Conservation (phyloP, 345 rosid genomes). For the Carallia pectinifolia region DNA sequence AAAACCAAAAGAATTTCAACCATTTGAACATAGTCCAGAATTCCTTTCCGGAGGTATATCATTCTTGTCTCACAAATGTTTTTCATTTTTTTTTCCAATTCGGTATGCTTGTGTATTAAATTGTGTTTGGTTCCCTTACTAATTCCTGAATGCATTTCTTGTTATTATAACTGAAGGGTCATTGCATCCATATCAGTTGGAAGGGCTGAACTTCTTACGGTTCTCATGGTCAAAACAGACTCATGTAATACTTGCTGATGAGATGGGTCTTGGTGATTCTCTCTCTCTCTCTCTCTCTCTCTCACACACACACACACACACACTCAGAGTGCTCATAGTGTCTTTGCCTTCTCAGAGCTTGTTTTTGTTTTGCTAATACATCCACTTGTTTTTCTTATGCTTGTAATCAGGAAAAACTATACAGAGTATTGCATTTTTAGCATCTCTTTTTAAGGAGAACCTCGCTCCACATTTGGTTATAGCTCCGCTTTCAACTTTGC, state of each 20-base stretch:
- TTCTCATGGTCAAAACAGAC: constrained; percentile 97
- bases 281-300: constrained; percentile 11
- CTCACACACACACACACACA: not conserved
- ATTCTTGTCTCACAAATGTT: not conserved
- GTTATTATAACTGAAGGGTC: constrained; percentile 56
- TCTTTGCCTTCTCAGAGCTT: constrained; percentile 3
- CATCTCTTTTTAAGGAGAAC: constrained; percentile 76
- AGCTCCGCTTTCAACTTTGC: constrained; percentile 96
- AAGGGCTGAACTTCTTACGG: constrained; percentile 93
- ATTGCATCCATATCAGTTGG: constrained; percentile 95
- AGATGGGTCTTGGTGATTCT: constrained; percentile 92
- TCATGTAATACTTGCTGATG: constrained; percentile 99
- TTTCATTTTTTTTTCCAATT: constrained; percentile 12
- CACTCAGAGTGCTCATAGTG: not conserved
- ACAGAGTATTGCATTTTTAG: constrained; percentile 97
- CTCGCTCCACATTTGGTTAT: constrained; percentile 82
- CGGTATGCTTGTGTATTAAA: constrained; percentile 4
- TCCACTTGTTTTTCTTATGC: constrained; percentile 15
- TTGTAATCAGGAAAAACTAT: constrained; percentile 83
- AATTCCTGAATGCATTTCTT: constrained; percentile 22
- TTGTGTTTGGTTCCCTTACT: constrained; percentile 18
- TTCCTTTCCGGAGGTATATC: constrained; percentile 85
- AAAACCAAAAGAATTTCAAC: constrained; percentile 81
- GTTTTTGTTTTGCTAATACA: not conserved
- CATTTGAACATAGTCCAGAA: constrained; percentile 76